phyloP scores from a whole-genome alignment of 1,284 basidiomycete genomes.

The Cryptococcus maquisensis region DNA sequence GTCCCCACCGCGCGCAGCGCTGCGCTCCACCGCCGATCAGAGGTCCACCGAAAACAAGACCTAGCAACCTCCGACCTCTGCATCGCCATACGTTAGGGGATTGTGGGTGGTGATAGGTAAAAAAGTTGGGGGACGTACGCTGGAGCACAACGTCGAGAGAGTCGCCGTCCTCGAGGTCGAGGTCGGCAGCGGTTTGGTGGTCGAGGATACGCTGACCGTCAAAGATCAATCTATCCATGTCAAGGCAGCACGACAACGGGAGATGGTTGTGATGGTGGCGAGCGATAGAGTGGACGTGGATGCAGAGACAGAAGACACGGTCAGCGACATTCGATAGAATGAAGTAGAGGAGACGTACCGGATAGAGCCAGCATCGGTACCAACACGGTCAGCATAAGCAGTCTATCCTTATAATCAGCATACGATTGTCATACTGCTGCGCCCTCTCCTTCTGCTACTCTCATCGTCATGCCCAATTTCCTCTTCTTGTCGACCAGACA shows the following conservation, averaged over 20 bases:
- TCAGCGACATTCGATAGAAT: not conserved
- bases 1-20: too few species aligned
- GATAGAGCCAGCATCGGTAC: conserved; percentile 79
- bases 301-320: not conserved
- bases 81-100: not conserved
- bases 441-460: too few species aligned
- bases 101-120: not conserved
- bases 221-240: conserved; percentile 66
- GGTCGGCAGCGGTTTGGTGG: conserved; percentile 73
- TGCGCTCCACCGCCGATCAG: too few species aligned
- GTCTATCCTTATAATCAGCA: conserved; percentile 56
- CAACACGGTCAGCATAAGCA: conserved; percentile 89
- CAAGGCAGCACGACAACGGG: not conserved
- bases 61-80: conserved; percentile 37
- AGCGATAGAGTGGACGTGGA: not conserved
- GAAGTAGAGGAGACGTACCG: conserved; percentile 59
- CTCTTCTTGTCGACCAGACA: too few species aligned
- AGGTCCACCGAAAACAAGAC: not conserved
- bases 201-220: conserved; percentile 77
- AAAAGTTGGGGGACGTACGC: conserved; percentile 63
- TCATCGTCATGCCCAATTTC: too few species aligned
- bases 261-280: not conserved
- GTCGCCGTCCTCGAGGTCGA: conserved; percentile 80
- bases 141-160: conserved; percentile 89
- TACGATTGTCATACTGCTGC: too few species aligned